Base-by-base conservation (phyloP, 441 rosid species). In the Erodium trifolium region DNA sequence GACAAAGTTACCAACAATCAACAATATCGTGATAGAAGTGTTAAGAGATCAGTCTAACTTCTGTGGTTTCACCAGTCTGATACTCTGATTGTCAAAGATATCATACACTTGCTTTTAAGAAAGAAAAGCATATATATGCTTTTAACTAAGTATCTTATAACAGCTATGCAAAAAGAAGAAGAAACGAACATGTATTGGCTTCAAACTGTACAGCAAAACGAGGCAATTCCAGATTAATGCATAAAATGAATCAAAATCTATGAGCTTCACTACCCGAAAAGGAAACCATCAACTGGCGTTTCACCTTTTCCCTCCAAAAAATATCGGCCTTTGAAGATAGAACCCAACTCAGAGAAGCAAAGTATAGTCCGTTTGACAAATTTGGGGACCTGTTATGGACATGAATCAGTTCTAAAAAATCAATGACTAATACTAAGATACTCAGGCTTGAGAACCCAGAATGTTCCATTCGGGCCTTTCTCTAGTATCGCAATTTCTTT, bases 371-470 rank as follows among this genome's bases (percentile, higher is more conserved):
- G 5, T 3, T 49, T 49, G 57, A n/a, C 37, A 49, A 3, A 49
- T 49, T 12, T 12, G 57, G 16, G 57, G 16, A 13, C 14, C 17
- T 12, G 16, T n/a, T 13, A 13, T 0, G 16, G 57, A 5, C 57
- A 13, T n/a, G 16, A 0, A 43, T 43, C 2, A 43, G 49, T 11
- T 43, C 49, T 9, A 43, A 43, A 1, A 9, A 43, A 8, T 43
- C 49, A 43, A 43, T 9, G 11, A 11, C 12, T 43, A 34, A 3
- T 77, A 76, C 59, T 67, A 4, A 34, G 82, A 78, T 86, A 87
- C 79, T 94, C 97, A 0, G 93, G 68, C 74, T 92, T 94, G 55
- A 92, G 86, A 73, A 85, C 81, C 99, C 97, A 94, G 11, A 71
- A 37, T 12, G 89, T 81, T 67, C 92, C 87, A 67, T 77, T 82